Conservation (phyloP, 2,329 filamentous ascomycete genomes). For the Aspergillaceae sp. region DNA sequence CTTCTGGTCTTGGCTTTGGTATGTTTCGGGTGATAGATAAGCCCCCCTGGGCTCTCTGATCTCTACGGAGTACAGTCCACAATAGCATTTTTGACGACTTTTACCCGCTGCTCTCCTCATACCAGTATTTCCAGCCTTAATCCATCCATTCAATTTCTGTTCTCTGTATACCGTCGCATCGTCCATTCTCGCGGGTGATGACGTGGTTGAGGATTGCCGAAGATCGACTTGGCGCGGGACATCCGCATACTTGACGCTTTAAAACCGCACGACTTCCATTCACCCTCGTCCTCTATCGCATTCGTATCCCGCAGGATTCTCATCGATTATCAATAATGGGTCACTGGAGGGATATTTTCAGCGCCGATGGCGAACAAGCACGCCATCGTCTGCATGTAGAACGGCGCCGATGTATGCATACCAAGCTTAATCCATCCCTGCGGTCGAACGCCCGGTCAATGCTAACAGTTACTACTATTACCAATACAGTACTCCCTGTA, state of each 20-base stretch:
- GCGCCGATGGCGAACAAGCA: slow-evolving; percentile 16
- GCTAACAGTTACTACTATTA: no score
- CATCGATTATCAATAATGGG: slow-evolving; percentile 22
- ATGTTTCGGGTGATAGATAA: background rate
- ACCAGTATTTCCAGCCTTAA: no score
- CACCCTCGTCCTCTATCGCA: background rate
- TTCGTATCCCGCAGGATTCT: background rate
- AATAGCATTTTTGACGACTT: no score
- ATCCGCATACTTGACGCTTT: no score
- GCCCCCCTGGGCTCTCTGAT: no score
- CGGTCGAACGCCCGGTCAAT: no score
- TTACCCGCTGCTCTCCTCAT: no score
- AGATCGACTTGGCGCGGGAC: background rate
- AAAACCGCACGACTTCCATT: background rate
- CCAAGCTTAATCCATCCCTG: slow-evolving; percentile 8
- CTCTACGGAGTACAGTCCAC: no score
- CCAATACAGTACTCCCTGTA: slow-evolving; percentile 33
- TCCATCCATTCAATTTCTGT: no score
- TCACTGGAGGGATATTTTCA: slow-evolving; percentile 30
- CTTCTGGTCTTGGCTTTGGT: background rate
- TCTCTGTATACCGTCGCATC: no score
- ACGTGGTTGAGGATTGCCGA: background rate
- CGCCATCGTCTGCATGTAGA: slow-evolving; percentile 29
- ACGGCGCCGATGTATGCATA: slow-evolving; percentile 31
- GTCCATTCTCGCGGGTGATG: background rate